Percentiles rank a stretch among this genome's conserved stretches.
Conservation (phyloP, 768 basidiomycete species). For the Lactarius akahatsu region DNA sequence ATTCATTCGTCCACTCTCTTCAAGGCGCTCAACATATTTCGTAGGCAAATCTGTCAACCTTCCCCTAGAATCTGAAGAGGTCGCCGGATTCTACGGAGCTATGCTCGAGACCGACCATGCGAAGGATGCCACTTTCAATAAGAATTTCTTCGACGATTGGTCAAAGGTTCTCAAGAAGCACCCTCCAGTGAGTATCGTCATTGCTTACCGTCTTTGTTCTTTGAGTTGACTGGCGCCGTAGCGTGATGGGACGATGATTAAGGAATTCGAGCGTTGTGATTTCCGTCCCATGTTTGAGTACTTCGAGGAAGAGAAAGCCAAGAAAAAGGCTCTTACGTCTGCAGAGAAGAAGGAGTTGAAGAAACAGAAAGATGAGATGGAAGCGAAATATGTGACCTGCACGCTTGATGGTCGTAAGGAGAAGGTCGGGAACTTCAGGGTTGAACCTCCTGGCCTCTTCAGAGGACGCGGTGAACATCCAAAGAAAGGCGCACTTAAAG, state of each 20-base stretch:
- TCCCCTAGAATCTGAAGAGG: constrained; percentile 87
- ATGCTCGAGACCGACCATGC: constrained; percentile 93
- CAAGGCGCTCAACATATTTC: constrained; percentile 7
- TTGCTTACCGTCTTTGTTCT: constrained; percentile 16
- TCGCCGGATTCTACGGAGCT: constrained; percentile 93
- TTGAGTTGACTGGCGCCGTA: constrained; percentile 32
- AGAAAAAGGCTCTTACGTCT: constrained; percentile 81
- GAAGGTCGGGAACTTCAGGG: constrained; percentile 96
- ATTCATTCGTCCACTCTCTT: constrained; percentile 20
- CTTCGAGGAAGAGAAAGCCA: constrained; percentile 88
- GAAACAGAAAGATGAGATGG: constrained; percentile 77
- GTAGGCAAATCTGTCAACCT: constrained; percentile 78
- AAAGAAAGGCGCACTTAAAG: constrained; percentile 94
- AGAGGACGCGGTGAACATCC: constrained; percentile 98
- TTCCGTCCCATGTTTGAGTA: constrained; percentile 93
- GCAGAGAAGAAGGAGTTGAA: constrained; percentile 93
- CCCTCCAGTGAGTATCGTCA: constrained; percentile 67
- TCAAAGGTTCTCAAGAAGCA: constrained; percentile 68
- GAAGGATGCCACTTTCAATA: constrained; percentile 81
- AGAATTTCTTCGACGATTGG: constrained; percentile 96
- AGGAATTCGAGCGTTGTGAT: constrained; percentile 78
- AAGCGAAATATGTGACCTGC: constrained; percentile 83
- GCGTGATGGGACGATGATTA: constrained; percentile 75
- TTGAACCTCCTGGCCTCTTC: constrained; percentile 98
- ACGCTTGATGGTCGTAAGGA: constrained; percentile 95